These are phyloP conservation scores for Leccinum longicurvipes DNA, from an alignment of 768 basidiomycete species.

Conservation along the genomic window DNA sequence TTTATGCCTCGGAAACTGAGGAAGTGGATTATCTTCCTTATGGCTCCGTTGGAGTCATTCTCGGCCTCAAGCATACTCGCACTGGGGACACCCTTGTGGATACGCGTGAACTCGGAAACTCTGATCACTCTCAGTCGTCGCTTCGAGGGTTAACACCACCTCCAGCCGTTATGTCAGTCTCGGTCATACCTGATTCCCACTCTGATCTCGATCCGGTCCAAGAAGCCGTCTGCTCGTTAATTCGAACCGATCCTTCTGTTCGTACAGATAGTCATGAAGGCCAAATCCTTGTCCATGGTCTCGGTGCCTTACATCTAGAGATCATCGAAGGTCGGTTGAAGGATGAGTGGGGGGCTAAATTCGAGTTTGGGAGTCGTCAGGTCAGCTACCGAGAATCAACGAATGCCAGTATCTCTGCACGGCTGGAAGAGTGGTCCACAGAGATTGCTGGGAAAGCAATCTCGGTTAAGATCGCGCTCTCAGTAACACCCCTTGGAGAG, in stretches of 20 bases:
- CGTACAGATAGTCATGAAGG: conserved; percentile 79
- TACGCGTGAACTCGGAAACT: conserved; percentile 34
- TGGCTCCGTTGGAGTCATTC: conserved; percentile 80
- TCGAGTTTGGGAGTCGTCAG: conserved; percentile 72
- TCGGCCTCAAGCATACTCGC: conserved; percentile 79
- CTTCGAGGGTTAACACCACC: conserved; percentile 71
- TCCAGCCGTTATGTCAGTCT: conserved; percentile 81
- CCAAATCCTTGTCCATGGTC: conserved; percentile 78
- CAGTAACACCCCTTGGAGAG: conserved; percentile 50
- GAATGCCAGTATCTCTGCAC: conserved; percentile 24
- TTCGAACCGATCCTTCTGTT: conserved; percentile 88
- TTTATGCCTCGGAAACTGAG: conserved; percentile 73
- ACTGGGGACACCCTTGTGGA: conserved; percentile 85
- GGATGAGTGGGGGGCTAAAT: conserved; percentile 76
- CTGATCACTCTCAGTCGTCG: conserved; percentile 35
- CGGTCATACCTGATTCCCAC: conserved; percentile 77
- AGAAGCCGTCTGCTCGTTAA: conserved; percentile 64
- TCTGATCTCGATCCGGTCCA: conserved; percentile 77
- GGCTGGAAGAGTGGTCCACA: conserved; percentile 53
- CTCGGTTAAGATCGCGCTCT: conserved; percentile 50
- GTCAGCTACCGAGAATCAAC: conserved; percentile 76
- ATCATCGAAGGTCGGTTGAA: conserved; percentile 78
- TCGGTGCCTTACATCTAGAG: conserved; percentile 86
- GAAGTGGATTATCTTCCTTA: conserved; percentile 80
- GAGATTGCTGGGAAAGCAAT: conserved; percentile 58